phyloP scores from a whole-genome alignment of 2,329 filamentous ascomycete genomes.

The Mycosphaerelloides madeirae region DNA sequence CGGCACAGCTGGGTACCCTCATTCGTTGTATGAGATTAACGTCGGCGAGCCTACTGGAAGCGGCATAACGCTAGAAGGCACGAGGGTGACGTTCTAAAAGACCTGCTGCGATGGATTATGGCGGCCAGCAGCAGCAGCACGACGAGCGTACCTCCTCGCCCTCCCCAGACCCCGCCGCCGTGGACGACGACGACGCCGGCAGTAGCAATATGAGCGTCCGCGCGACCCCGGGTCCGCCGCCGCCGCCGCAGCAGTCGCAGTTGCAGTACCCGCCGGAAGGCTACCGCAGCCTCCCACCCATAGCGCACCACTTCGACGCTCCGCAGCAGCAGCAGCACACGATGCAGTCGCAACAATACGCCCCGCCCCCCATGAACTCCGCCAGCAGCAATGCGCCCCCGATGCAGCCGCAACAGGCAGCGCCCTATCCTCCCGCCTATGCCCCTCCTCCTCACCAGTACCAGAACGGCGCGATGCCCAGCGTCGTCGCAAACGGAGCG shows the following conservation, averaged over 20 bases:
- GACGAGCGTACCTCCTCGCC: no score
- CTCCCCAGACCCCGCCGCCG: no score
- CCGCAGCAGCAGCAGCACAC: conserved; percentile 1
- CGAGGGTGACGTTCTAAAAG: no score
- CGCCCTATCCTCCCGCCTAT: conserved; percentile 19
- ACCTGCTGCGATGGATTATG: no score
- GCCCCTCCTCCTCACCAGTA: conserved; percentile 23
- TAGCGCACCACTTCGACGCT: neutral
- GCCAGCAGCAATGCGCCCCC: conserved; percentile 19
- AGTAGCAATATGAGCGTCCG: neutral
- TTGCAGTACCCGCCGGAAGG: neutral
- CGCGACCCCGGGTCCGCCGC: neutral
- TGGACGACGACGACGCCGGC: no score
- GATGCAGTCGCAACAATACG: conserved; percentile 18
- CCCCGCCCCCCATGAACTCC: conserved; percentile 19
- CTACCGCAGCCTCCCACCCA: neutral
- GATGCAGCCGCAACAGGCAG: conserved; percentile 8
- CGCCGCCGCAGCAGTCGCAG: neutral
- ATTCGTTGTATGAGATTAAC: no score
- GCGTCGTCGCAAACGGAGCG: conserved; percentile 20
- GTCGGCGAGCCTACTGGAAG: no score
- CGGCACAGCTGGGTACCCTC: no score
- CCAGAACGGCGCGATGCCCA: conserved; percentile 18
- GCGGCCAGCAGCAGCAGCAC: no score
- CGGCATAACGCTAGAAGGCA: no score